Conservation (phyloP, 352 stramenopile species). For the Globisporangium nagaii region DNA sequence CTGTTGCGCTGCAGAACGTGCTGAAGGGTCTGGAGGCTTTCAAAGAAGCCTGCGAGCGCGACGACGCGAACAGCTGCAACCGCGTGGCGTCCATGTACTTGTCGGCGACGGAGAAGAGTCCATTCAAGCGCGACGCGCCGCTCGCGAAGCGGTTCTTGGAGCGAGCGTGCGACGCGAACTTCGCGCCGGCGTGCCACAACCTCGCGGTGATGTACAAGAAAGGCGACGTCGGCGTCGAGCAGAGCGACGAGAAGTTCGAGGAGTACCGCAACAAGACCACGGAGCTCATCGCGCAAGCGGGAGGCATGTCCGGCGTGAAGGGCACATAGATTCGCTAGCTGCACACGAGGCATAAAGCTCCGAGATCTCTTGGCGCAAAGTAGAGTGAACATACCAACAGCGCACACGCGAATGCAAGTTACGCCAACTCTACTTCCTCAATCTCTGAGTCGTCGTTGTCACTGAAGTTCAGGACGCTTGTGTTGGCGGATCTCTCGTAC, state of each 20-base stretch:
- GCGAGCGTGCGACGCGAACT: slow-evolving; percentile 77
- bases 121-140: slow-evolving; percentile 42
- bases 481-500: neutral
- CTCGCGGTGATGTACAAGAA: slow-evolving; percentile 88
- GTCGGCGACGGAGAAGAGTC: slow-evolving; percentile 20
- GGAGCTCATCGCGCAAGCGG: slow-evolving; percentile 68
- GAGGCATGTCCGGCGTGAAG: slow-evolving; percentile 46
- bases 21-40: slow-evolving; percentile 60
- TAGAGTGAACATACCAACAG: neutral
- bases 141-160: slow-evolving; percentile 67
- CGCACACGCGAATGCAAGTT: too few relatives aligned
- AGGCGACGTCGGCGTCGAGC: slow-evolving; percentile 60
- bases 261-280: slow-evolving; percentile 76
- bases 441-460: slow-evolving; percentile 50
- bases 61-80: slow-evolving; percentile 82
- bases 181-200: slow-evolving; percentile 85
- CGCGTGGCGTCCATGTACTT: slow-evolving; percentile 76
- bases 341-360: neutral
- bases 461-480: slow-evolving; percentile 24
- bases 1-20: slow-evolving; percentile 32
- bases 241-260: slow-evolving; percentile 63
- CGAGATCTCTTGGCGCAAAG: neutral
- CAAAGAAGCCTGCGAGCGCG: slow-evolving; percentile 67
- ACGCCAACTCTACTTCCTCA: slow-evolving; percentile 43
- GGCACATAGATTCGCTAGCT: slow-evolving; percentile 32